Evolutionary conservation across 2,329 filamentous ascomycete genomes (phyloP).

Genomic region (Paraphaeosphaeria minitans): DNA sequence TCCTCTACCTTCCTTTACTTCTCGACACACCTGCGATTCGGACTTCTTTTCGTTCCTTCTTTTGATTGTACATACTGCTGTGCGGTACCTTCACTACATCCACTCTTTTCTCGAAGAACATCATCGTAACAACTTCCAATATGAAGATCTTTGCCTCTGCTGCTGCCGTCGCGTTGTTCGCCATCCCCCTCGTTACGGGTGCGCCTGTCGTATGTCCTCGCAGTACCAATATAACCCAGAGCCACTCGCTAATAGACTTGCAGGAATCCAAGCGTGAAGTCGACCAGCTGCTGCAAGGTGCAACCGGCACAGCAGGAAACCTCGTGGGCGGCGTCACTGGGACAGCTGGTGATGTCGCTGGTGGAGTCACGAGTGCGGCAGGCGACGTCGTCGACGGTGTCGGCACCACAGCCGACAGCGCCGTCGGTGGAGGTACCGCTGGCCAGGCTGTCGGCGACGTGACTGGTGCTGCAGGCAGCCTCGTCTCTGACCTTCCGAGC

Average conservation of each 20-base stretch:
- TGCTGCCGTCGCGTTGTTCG: not conserved
- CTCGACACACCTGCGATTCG: no score
- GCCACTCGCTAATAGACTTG: not conserved
- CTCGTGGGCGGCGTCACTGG: not conserved
- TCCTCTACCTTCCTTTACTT: not conserved
- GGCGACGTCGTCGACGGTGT: not conserved
- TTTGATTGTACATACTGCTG: not conserved
- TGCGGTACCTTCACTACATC: not conserved
- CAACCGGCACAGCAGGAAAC: not conserved
- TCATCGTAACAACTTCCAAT: not conserved
- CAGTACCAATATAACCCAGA: no score
- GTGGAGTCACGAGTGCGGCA: not conserved
- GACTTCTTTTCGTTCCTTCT: not conserved
- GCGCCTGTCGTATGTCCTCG: not conserved
- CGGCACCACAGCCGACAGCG: not conserved
- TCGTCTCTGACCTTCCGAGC: not conserved
- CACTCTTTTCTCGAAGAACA: not conserved
- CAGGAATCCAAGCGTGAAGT: not conserved
- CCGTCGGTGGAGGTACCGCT: not conserved
- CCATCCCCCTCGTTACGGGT: not conserved
- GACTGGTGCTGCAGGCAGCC: not conserved
- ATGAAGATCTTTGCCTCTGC: not conserved
- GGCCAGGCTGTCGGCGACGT: not conserved
- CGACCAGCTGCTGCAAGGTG: not conserved
- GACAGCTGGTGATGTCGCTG: not conserved